Percentiles rank a stretch among this genome's conserved stretches.
Evolutionary conservation across 2,329 filamentous ascomycete species (phyloP).

Genomic region (Mollisia scopiformis): DNA sequence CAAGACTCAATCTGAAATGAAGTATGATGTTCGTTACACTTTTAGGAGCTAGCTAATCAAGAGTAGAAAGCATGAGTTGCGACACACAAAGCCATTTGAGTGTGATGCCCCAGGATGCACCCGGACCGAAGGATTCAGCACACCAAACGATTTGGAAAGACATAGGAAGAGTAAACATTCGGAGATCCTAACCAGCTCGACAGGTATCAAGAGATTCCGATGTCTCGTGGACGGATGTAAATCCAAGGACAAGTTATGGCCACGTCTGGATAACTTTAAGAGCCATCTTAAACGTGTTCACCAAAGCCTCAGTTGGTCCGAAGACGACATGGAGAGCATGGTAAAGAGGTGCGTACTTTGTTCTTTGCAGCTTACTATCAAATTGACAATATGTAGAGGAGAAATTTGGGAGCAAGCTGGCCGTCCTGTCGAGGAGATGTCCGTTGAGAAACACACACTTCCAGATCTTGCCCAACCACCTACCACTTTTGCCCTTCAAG

Average conservation of each 20-base stretch:
- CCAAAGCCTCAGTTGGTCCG: constrained; percentile 27
- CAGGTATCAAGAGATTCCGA: constrained; percentile 55
- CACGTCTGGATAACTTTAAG: constrained; percentile 83
- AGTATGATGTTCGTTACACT: constrained; percentile 43
- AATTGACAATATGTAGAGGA: constrained; percentile 17
- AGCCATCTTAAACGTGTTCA: constrained; percentile 77
- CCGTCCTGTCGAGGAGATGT: constrained; percentile 16
- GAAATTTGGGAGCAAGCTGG: constrained; percentile 24
- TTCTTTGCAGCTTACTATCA: not conserved
- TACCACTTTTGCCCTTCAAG: not conserved
- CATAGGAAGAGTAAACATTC: constrained; percentile 75
- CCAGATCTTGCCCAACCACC: constrained; percentile 7
- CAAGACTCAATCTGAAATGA: constrained; percentile 58
- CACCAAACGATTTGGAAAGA: constrained; percentile 78
- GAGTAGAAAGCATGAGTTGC: constrained; percentile 72
- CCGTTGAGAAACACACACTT: constrained; percentile 1
- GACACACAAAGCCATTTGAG: constrained; percentile 68
- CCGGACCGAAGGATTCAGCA: constrained; percentile 72
- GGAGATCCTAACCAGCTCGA: constrained; percentile 45
- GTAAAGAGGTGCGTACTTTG: constrained; percentile 47
- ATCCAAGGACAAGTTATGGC: constrained; percentile 72
- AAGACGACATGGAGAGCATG: constrained; percentile 46
- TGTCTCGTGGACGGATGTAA: constrained; percentile 62
- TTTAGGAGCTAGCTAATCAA: constrained; percentile 23
- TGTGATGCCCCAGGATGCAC: constrained; percentile 63